phyloP scores from a whole-genome alignment of 352 stramenopile genomes.

The Pythium rhizo-oryzae region DNA sequence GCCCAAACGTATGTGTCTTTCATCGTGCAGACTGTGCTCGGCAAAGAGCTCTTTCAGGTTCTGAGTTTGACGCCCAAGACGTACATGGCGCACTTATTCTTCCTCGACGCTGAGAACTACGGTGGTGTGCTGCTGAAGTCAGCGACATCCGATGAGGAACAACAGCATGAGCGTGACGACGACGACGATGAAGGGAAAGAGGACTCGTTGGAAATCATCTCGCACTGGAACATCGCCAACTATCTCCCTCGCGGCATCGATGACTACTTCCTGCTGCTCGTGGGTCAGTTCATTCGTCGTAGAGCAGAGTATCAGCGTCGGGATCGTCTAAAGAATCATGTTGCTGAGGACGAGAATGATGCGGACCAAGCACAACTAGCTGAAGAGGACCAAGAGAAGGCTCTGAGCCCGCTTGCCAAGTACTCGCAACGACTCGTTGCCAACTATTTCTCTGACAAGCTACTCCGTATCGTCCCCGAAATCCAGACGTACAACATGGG shows the following conservation, averaged over 20 bases:
- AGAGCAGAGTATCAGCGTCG: slow-evolving; percentile 62
- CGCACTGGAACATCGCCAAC: slow-evolving; percentile 90
- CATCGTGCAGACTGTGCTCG: slow-evolving; percentile 91
- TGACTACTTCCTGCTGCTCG: slow-evolving; percentile 89
- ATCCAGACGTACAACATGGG: slow-evolving; percentile 75
- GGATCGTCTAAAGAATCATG: slow-evolving; percentile 29
- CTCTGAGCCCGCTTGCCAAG: slow-evolving; percentile 54
- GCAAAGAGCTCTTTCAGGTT: slow-evolving; percentile 85
- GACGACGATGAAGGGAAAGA: slow-evolving; percentile 37
- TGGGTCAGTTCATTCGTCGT: slow-evolving; percentile 87
- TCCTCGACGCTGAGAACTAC: slow-evolving; percentile 97
- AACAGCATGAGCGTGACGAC: slow-evolving; percentile 16
- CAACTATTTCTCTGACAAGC: slow-evolving; percentile 78
- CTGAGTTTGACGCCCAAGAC: slow-evolving; percentile 71
- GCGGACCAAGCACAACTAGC: slow-evolving; percentile 26
- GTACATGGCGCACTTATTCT: slow-evolving; percentile 94
- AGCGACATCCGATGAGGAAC: slow-evolving; percentile 28
- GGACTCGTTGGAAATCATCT: slow-evolving; percentile 60
- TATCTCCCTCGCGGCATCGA: slow-evolving; percentile 84
- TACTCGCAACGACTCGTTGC: slow-evolving; percentile 76
- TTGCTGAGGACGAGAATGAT: slow-evolving; percentile 46
- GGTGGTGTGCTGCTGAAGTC: slow-evolving; percentile 88
- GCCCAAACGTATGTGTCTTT: slow-evolving; percentile 96
- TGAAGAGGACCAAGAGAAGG: slow-evolving; percentile 42
- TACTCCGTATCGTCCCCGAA: slow-evolving; percentile 77